Base-by-base conservation (phyloP, 441 rosid genomes). In the Arabidopsis hybrid region DNA sequence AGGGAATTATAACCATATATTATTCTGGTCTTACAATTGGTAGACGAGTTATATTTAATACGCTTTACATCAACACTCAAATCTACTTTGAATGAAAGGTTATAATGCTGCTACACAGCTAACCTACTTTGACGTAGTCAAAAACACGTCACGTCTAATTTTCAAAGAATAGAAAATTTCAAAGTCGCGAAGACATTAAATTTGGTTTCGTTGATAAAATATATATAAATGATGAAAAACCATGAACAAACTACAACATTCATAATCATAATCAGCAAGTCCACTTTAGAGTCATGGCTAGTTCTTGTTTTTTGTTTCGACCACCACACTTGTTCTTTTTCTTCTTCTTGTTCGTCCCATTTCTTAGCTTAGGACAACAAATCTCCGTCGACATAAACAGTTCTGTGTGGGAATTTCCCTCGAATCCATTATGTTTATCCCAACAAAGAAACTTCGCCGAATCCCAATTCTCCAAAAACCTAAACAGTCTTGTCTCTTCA, bases 401-500 rank as follows among this genome's bases (percentile, higher is more conserved):
- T 39, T 0, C 43, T 39, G 21, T 18, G 2, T 69, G 74, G 65
- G 58, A 59, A 0, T 12, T 69, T 4, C 26, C 31, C 12, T 14
- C 74, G n/a, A 10, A 5, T 17, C 1, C 65, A 11, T 11, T 0
- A 34, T 69, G 74, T 59, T 49, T 1, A 58, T 7, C 45, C 3
- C 45, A 1, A 56, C 56, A 58, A 46, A 29, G 7, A 35, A 45
- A 57, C 66, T 70, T 47, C 16, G 1, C 49, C 26, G 7, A 14
- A 0, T 71, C 59, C 32, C 36, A 10, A 21, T 71, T 49, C 74
- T 60, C 21, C 32, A 0, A 60, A 8, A 71, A 71, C 60, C 60
- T 71, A n/a, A 60, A 60, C n/a, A 8, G 4, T 46, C 31, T 71
- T 1, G 67, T 71, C 34, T 60, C 49, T 38, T 71, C 42, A 11